A percentile compares a stretch with the other conserved stretches of the same genome.
These are phyloP conservation scores for Monilinia polystroma DNA, from an alignment of 2,329 filamentous ascomycete genomes.

Conservation along the genomic window DNA sequence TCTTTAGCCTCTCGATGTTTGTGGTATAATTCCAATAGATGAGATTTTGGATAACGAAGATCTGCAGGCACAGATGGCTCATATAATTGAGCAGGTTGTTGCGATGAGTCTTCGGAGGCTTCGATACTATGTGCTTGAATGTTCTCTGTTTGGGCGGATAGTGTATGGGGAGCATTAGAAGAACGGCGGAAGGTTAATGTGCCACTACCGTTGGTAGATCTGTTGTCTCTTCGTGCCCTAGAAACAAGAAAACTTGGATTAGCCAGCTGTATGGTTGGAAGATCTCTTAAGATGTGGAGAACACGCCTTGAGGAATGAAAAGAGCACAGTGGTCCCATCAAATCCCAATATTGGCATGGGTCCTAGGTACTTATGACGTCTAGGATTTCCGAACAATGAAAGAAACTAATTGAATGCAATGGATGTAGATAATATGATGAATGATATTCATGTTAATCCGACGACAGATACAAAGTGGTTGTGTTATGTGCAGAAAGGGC, in stretches of 20 bases:
- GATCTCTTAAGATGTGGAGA: neutral
- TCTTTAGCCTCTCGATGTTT: constrained; percentile 47
- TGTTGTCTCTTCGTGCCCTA: constrained; percentile 59
- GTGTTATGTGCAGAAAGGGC: neutral
- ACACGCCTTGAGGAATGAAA: neutral
- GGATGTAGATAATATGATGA: neutral
- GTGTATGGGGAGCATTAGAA: constrained; percentile 54
- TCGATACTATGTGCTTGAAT: constrained; percentile 31
- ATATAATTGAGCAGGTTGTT: constrained; percentile 44
- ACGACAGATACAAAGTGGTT: neutral
- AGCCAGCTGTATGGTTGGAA: no score
- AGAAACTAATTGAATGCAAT: neutral
- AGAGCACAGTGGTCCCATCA: neutral
- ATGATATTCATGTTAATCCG: neutral
- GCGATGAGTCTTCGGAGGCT: constrained; percentile 34
- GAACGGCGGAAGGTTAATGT: constrained; percentile 64
- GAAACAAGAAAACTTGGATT: constrained; percentile 10
- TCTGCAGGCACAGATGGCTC: constrained; percentile 41
- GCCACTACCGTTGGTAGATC: constrained; percentile 49
- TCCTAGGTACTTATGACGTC: neutral
- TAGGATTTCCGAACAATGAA: neutral
- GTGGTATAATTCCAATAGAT: constrained; percentile 73
- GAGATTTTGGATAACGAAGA: constrained; percentile 43
- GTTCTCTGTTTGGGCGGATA: constrained; percentile 31
- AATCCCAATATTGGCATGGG: neutral